Percentiles rank a stretch among this genome's conserved stretches.
Conservation (phyloP, 2,329 filamentous ascomycete genomes). For the Aspergillus pseudonomiae region DNA sequence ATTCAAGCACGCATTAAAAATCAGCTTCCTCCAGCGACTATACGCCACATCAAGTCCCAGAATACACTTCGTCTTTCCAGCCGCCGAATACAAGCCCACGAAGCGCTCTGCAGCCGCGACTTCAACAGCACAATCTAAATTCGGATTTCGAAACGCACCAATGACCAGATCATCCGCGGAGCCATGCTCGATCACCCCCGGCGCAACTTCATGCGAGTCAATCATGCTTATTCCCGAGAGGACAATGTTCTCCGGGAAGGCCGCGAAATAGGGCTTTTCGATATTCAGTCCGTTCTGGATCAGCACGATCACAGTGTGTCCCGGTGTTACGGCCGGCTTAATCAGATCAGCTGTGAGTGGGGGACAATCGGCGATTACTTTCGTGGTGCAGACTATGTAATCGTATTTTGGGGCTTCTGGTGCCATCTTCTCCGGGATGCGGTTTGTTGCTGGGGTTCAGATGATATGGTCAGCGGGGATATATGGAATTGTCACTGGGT, state of each 20-base stretch:
- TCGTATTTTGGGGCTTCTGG: slow-evolving; percentile 46
- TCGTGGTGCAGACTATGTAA: slow-evolving; percentile 63
- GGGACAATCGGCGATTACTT: slow-evolving; percentile 60
- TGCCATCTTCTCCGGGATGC: slow-evolving; percentile 47
- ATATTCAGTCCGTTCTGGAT: slow-evolving; percentile 68
- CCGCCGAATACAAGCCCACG: slow-evolving; percentile 51
- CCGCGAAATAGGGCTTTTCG: slow-evolving; percentile 55
- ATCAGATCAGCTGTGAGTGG: slow-evolving; percentile 55
- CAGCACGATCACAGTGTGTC: slow-evolving; percentile 58
- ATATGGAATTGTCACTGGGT: too few species aligned
- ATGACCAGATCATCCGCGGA: slow-evolving; percentile 55
- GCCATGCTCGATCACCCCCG: slow-evolving; percentile 56
- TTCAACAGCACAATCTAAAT: background rate
- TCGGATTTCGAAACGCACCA: slow-evolving; percentile 49
- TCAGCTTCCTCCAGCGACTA: slow-evolving; percentile 44
- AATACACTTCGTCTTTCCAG: slow-evolving; percentile 48
- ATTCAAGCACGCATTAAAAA: slow-evolving; percentile 57
- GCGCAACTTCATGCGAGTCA: slow-evolving; percentile 52
- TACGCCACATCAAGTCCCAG: slow-evolving; percentile 39
- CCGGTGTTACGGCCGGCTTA: slow-evolving; percentile 54
- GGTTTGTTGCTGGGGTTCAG: slow-evolving; percentile 4
- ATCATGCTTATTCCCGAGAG: slow-evolving; percentile 59
- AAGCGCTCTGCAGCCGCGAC: slow-evolving; percentile 40
- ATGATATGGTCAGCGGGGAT: background rate
- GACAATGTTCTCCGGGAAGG: slow-evolving; percentile 56